Evolutionary conservation across 2,329 filamentous ascomycete species (phyloP), one percentile per base, ranked within the genome.

Genomic region (Dactylonectria estremocensis): DNA sequence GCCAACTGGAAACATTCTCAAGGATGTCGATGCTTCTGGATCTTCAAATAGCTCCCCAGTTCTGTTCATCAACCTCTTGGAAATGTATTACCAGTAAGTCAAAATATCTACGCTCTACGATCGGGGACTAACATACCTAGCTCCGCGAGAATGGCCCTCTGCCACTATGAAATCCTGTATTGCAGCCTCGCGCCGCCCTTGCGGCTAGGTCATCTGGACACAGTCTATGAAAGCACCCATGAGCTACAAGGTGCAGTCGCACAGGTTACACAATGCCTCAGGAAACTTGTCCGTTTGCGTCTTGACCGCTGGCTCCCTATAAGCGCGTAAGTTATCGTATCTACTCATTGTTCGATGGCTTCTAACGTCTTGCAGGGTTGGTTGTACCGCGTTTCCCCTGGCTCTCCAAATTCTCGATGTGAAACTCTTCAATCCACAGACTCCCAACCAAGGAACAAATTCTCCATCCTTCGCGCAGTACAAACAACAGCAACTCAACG

Each of bases 1-100:
- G 0, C 9, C 71, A 2, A 67, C 67, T 1, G 69, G 57, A 20
- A 53, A 75, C 24, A 64, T 72, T 2, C 24, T 63, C n/a, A 61
- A 55, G 0, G 65, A 69, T 4, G 57, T 61, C 8, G 66, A 67
- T 8, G 45, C 18, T 5, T 13, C 54, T 2, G 59, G 63, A 3
- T 65, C 68, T 5, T 52, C 70, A 0, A 48, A 64, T 0, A 64
- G 65, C 2, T 76, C 74, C 0, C 73, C 74, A 1, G 40, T 68
- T 0, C 5, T 76, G 7, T 76, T 76, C 9, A 71, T 68, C 8
- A 75, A 76, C 35, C 61, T 76, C 1, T 52, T 76, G 13, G 74
- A 76, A 58, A 76, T 76, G 72, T 76, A 76, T 2, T 76, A 76
- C 6, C 74, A 76, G 74, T 76, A 18, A 66, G 74, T 70, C 1